Evolutionary conservation across 1,284 basidiomycete genomes (phyloP), one percentile per base, ranked within the genome.

Genomic region (Trichosporon sp.): DNA sequence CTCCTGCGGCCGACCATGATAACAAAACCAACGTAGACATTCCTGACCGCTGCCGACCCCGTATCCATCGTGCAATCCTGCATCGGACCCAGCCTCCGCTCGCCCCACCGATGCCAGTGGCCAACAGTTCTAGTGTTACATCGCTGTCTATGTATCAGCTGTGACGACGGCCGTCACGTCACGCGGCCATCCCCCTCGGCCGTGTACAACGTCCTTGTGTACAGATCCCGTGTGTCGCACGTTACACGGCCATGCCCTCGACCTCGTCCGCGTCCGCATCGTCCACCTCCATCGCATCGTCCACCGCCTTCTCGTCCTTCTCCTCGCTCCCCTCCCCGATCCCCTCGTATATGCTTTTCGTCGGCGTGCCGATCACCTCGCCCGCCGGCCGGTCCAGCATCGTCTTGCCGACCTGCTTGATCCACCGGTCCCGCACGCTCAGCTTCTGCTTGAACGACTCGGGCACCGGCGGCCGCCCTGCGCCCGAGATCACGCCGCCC

Each of bases 281-380:
- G 51, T 78, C 78, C n/a, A 75, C 67, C 8, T 74, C 75, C 62
- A 78, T 69, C 13, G 70, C 74, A 27, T 76, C 78, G 44, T 78
- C 78, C 70, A 63, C 87, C 84, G 73, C 74, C 75, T 85, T 75
- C 66, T 77, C 77, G 60, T 77, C 76, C 71, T 72, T 73, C 44
- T 75, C 81, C 75, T 79, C 77, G 31, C 70, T 75, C 12, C 85
- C 86, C 72, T 89, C 89, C 11, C 90, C 90, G 62, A 93, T 81
- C 13, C 89, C 92, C 68, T 87, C 86, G 77, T 87, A 95, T 2
- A 94, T 83, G 79, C 91, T 94, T 81, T 84, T 84, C 78, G 83
- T 81, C 1, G 93, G 92, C 29, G 94, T 83, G 9, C 91, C 92
- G 79, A 87, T 89, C 75, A 92, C 89, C 82, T 70, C 92, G 88